Conservation (phyloP, 2,329 filamentous ascomycete species). For the Sphaerostilbella broomeana region DNA sequence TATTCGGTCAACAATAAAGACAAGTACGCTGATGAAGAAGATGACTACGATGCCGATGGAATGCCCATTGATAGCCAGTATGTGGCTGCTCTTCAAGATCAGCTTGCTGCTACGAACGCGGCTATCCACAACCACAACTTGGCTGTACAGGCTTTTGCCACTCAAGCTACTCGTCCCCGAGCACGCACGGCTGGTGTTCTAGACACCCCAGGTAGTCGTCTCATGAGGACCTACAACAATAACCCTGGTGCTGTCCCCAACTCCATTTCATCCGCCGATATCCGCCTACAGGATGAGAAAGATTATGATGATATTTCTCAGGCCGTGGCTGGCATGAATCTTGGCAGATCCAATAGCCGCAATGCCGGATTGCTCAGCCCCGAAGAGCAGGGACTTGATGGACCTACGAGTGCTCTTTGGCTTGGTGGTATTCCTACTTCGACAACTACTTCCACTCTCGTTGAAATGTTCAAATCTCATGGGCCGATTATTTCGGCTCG, state of each 20-base stretch:
- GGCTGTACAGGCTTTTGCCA: constrained; percentile 86
- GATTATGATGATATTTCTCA: constrained; percentile 76
- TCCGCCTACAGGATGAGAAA: constrained; percentile 66
- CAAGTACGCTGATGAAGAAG: constrained; percentile 86
- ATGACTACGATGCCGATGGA: constrained; percentile 57
- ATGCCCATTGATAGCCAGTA: constrained; percentile 50
- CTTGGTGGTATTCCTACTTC: constrained; percentile 96
- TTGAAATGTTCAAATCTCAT: constrained; percentile 91
- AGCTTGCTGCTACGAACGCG: constrained; percentile 57
- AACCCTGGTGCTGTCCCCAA: constrained; percentile 60
- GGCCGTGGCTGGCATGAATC: constrained; percentile 73
- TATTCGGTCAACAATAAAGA: constrained; percentile 99
- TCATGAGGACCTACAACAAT: constrained; percentile 67
- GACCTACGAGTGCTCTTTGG: constrained; percentile 90
- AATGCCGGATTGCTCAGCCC: constrained; percentile 61
- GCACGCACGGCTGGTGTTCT: constrained; percentile 88
- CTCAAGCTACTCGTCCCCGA: constrained; percentile 76
- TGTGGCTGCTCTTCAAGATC: constrained; percentile 55
- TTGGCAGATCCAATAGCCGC: constrained; percentile 59
- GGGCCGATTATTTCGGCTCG: constrained; percentile 85
- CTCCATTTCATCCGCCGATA: constrained; percentile 67
- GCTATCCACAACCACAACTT: constrained; percentile 87
- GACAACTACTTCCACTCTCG: constrained; percentile 89
- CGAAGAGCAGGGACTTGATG: constrained; percentile 77
- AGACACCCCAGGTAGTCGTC: constrained; percentile 63